A percentile compares a stretch with the other conserved stretches of the same genome.
These are phyloP conservation scores for Nicotiana tomentosiformis DNA, from an alignment of 257 asterid genomes.

Conservation along the genomic window DNA sequence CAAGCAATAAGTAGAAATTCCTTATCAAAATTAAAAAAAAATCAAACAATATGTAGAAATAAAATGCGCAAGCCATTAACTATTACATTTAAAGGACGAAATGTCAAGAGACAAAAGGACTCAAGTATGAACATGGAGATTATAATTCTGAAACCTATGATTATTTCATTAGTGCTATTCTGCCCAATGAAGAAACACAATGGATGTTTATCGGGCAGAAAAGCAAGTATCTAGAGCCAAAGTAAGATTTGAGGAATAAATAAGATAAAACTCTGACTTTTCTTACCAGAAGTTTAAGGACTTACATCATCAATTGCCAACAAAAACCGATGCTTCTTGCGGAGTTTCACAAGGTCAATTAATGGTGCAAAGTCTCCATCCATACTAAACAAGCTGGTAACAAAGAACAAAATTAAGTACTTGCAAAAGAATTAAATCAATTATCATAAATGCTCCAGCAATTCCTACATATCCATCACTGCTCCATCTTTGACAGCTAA, in stretches of 20 bases:
- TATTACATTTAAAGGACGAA: not conserved
- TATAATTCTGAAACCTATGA: not conserved
- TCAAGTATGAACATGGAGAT: not conserved
- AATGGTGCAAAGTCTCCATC: conserved; percentile 99
- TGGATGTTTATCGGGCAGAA: not conserved
- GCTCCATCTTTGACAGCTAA: not conserved
- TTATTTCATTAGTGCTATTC: not conserved
- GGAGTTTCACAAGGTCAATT: conserved; percentile 75
- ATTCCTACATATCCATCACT: not conserved
- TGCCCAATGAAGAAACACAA: not conserved
- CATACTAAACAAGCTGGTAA: conserved; percentile 90
- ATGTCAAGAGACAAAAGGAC: not conserved
- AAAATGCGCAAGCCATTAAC: not conserved
- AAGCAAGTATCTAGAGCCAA: not conserved
- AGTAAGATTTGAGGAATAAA: not conserved
- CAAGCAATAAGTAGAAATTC: not conserved
- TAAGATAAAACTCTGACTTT: not conserved
- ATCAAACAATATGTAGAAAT: not conserved
- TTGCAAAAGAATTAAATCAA: not conserved
- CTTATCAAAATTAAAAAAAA: too few relatives aligned
- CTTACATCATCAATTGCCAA: conserved; percentile 95
- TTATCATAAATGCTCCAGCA: not conserved
- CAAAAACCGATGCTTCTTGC: conserved; percentile 83
- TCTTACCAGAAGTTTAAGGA: conserved; percentile 11
- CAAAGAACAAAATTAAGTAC: conserved; percentile 12